A percentile compares a stretch with the other conserved stretches of the same genome.
These are phyloP conservation scores for Penicillium steckii DNA, from an alignment of 495 filamentous ascomycete genomes.

Conservation along the genomic window DNA sequence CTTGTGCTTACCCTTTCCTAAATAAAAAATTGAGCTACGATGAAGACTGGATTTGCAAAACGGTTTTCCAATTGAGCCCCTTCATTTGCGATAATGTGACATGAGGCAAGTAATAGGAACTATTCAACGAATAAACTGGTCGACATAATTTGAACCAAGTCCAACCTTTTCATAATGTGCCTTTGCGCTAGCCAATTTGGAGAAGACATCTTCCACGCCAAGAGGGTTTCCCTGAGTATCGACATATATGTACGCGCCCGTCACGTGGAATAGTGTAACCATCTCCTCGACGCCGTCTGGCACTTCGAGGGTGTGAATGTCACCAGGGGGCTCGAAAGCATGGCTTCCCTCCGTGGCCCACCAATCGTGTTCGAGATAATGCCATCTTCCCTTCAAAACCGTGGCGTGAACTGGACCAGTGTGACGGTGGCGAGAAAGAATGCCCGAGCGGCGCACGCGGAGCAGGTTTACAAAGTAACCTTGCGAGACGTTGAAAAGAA, in stretches of 20 bases:
- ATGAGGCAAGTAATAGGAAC: too few relatives aligned
- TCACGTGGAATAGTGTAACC: slow-evolving; percentile 16
- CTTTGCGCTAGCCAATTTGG: slow-evolving; percentile 8
- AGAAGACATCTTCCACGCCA: slow-evolving; percentile 13
- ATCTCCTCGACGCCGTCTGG: slow-evolving; percentile 15
- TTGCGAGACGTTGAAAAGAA: slow-evolving; percentile 11
- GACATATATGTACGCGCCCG: slow-evolving; percentile 14
- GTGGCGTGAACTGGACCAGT: slow-evolving; percentile 16
- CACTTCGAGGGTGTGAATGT: slow-evolving; percentile 19
- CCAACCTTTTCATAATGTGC: slow-evolving; percentile 15
- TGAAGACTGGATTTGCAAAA: too few relatives aligned
- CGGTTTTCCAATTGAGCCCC: too few relatives aligned
- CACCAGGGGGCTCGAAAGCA: slow-evolving; percentile 15
- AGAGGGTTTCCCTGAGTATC: slow-evolving; percentile 2
- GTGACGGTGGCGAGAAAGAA: slow-evolving; percentile 15
- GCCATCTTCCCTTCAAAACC: slow-evolving; percentile 6
- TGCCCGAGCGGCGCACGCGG: slow-evolving; percentile 10
- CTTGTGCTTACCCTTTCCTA: too few relatives aligned
- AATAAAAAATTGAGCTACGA: too few relatives aligned
- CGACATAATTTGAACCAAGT: slow-evolving; percentile 5
- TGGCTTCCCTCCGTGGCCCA: slow-evolving; percentile 14
- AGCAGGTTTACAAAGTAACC: slow-evolving; percentile 17
- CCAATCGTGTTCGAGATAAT: slow-evolving; percentile 16
- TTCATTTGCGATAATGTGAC: too few relatives aligned
- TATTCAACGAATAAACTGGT: slow-evolving; percentile 16